Conservation (phyloP, 2,329 filamentous ascomycete species). For the Dothistroma pini region DNA sequence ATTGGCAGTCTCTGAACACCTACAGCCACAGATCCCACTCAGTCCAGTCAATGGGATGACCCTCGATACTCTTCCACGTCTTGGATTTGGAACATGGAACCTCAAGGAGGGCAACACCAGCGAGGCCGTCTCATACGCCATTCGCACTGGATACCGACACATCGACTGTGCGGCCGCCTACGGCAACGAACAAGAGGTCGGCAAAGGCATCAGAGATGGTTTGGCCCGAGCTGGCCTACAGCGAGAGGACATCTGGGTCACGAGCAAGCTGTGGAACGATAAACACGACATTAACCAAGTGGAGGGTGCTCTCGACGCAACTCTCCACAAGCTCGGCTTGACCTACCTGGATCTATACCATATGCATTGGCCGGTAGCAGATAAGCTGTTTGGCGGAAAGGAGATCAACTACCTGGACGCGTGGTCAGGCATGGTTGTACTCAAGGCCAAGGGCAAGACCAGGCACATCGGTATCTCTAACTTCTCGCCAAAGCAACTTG, state of each 20-base stretch:
- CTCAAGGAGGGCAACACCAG: slow-evolving; percentile 35
- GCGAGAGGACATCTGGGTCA: slow-evolving; percentile 39
- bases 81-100: slow-evolving; percentile 42
- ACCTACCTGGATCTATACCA: slow-evolving; percentile 45
- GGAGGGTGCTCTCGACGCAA: slow-evolving; percentile 35
- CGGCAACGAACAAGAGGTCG: slow-evolving; percentile 44
- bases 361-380: slow-evolving; percentile 44
- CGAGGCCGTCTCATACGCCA: slow-evolving; percentile 37
- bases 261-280: slow-evolving; percentile 40
- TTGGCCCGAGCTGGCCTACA: slow-evolving; percentile 32
- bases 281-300: slow-evolving; percentile 33
- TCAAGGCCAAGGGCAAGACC: slow-evolving; percentile 27
- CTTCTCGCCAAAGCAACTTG: slow-evolving; percentile 29
- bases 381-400: slow-evolving; percentile 18
- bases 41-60: slow-evolving; percentile 19
- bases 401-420: slow-evolving; percentile 29
- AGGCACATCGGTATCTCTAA: slow-evolving; percentile 33
- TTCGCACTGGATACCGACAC: slow-evolving; percentile 51
- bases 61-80: slow-evolving; percentile 31
- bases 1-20: slow-evolving; percentile 7
- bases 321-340: slow-evolving; percentile 39
- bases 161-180: slow-evolving; percentile 50
- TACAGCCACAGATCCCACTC: slow-evolving; percentile 26
- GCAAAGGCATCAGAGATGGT: slow-evolving; percentile 40
- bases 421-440: slow-evolving; percentile 31